These are phyloP conservation scores for Borealophlyctis nickersoniae DNA, from an alignment of 192 early-diverging fungal species.

Conservation along the genomic window DNA sequence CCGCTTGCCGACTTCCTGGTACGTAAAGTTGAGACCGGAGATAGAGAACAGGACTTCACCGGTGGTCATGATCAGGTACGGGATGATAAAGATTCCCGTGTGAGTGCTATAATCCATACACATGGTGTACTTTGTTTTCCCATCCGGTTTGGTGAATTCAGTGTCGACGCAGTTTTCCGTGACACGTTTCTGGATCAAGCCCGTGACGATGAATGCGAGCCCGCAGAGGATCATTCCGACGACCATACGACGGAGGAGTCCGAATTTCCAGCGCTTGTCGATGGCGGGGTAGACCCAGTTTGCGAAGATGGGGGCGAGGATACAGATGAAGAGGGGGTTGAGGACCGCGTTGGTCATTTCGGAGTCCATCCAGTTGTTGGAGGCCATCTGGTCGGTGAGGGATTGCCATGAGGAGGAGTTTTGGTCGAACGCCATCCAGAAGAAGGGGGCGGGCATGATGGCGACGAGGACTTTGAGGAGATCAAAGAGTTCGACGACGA, in stretches of 20 bases:
- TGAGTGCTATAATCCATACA: constrained; percentile 21
- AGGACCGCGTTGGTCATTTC: constrained; percentile 31
- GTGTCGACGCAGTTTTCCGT: constrained; percentile 27
- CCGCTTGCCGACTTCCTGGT: constrained; percentile 61
- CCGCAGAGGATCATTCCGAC: constrained; percentile 51
- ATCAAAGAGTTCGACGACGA: constrained; percentile 34
- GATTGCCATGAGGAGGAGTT: constrained; percentile 35
- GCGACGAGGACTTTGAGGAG: constrained; percentile 31
- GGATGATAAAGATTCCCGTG: constrained; percentile 27
- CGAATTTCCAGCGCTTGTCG: constrained; percentile 36
- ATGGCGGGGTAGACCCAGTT: constrained; percentile 53
- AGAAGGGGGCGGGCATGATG: constrained; percentile 34
- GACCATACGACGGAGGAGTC: constrained; percentile 54
- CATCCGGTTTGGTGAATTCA: neutral
- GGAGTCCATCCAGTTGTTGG: constrained; percentile 23
- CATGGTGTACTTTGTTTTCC: constrained; percentile 13
- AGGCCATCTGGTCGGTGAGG: constrained; percentile 31
- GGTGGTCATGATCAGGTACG: constrained; percentile 54
- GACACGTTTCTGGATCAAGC: constrained; percentile 33
- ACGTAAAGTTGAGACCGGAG: constrained; percentile 62
- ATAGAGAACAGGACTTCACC: constrained; percentile 59
- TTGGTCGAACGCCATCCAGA: constrained; percentile 47
- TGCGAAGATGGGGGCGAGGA: constrained; percentile 54
- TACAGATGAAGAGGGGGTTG: constrained; percentile 50
- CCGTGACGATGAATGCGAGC: constrained; percentile 41